Evolutionary conservation across 1,139 yeast species (phyloP).

Genomic region (Scheffersomyces segobiensis): DNA sequence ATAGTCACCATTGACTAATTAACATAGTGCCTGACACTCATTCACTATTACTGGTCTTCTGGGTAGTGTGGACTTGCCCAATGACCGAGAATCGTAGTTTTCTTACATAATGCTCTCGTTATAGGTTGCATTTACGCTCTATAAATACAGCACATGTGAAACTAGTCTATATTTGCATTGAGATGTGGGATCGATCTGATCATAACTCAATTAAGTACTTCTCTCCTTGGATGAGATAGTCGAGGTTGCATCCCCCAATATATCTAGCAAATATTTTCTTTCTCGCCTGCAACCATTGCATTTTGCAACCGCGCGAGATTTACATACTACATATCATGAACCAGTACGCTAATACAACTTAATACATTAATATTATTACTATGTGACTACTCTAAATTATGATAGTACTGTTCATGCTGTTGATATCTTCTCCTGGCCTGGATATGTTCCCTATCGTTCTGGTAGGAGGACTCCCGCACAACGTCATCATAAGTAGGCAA

Average conservation of each 20-base stretch:
- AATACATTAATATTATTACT: not conserved
- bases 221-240: too few species aligned
- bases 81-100: not conserved
- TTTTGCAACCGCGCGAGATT: not conserved
- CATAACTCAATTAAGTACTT: too few species aligned
- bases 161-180: too few species aligned
- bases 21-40: not conserved
- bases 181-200: too few species aligned
- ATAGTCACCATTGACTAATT: not conserved
- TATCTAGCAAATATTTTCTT: too few species aligned
- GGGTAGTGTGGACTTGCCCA: not conserved
- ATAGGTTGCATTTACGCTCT: too few species aligned
- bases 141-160: too few species aligned
- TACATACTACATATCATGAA: not conserved
- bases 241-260: too few species aligned
- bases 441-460: slow-evolving; percentile 12
- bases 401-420: slow-evolving; percentile 37
- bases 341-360: not conserved
- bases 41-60: not conserved
- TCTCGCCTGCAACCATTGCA: too few species aligned
- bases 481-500: slow-evolving; percentile 14
- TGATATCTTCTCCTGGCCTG: slow-evolving; percentile 38
- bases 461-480: slow-evolving; percentile 10
- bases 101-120: too few species aligned
- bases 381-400: slow-evolving; percentile 17